These are phyloP conservation scores for Talaromyces sp. DNA, from an alignment of 2,329 filamentous ascomycete genomes.

Conservation along the genomic window DNA sequence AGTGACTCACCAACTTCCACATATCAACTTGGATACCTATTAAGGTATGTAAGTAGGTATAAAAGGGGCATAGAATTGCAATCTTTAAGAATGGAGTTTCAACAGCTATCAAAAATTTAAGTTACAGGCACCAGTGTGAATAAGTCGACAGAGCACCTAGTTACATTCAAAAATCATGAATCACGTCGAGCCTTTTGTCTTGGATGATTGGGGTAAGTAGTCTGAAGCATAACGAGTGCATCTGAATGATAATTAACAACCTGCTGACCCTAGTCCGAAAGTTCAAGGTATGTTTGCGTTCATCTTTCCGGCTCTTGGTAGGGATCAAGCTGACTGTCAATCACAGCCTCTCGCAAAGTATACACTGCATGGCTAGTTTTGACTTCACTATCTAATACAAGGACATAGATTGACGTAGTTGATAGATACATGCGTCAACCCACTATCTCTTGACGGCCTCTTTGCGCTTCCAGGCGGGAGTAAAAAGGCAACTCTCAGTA, in stretches of 20 bases:
- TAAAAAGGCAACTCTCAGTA: neutral
- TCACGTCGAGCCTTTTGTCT: neutral
- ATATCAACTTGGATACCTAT: neutral
- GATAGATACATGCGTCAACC: neutral
- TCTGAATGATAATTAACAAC: neutral
- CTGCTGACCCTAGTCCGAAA: neutral
- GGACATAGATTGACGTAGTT: neutral
- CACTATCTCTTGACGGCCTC: neutral
- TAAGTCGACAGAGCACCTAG: too few relatives aligned
- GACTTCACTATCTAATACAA: neutral
- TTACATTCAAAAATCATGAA: neutral
- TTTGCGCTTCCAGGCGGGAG: neutral
- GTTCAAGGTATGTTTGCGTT: neutral
- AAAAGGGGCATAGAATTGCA: neutral
- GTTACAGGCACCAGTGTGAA: too few relatives aligned
- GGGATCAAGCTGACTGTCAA: neutral
- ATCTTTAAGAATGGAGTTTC: too few relatives aligned
- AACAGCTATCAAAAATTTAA: too few relatives aligned
- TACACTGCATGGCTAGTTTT: neutral
- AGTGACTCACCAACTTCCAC: neutral
- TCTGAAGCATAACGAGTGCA: neutral
- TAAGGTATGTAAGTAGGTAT: neutral
- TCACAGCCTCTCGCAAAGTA: neutral
- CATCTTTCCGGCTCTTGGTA: neutral
- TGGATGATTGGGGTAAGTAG: neutral